Conservation (phyloP, 2,329 filamentous ascomycete genomes). For the Arthrobotrys sphaeroides region DNA sequence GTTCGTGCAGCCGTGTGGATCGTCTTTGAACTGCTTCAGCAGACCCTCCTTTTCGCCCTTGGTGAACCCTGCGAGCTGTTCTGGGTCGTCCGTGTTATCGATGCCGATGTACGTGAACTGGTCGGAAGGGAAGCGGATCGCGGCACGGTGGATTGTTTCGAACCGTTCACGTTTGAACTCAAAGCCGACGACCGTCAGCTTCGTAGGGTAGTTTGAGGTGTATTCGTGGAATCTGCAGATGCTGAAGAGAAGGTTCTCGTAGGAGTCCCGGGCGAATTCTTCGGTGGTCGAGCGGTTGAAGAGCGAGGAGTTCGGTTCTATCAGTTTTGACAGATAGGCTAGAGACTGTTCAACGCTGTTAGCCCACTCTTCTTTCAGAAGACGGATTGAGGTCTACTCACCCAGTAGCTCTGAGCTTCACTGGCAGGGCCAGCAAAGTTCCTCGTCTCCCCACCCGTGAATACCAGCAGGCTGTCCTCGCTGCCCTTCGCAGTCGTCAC, state of each 20-base stretch:
- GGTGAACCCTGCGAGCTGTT: constrained; percentile 21
- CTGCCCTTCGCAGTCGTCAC: constrained; percentile 66
- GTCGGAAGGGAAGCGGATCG: constrained; percentile 67
- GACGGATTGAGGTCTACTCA: constrained; percentile 54
- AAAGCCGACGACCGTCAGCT: constrained; percentile 73
- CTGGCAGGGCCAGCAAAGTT: constrained; percentile 65
- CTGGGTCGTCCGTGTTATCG: constrained; percentile 66
- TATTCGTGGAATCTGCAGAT: constrained; percentile 67
- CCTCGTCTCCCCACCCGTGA: constrained; percentile 77
- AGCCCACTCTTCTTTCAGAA: not conserved
- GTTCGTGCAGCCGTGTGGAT: constrained; percentile 57
- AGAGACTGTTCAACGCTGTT: constrained; percentile 2
- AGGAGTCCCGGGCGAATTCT: constrained; percentile 80
- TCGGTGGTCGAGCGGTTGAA: constrained; percentile 64
- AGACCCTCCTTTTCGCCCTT: constrained; percentile 43
- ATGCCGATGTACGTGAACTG: constrained; percentile 69
- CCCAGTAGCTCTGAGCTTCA: constrained; percentile 73
- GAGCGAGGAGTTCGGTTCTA: constrained; percentile 33
- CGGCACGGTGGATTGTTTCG: constrained; percentile 71
- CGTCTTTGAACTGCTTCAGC: constrained; percentile 57
- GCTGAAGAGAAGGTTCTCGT: constrained; percentile 83
- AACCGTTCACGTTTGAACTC: constrained; percentile 74
- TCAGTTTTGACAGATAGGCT: constrained; percentile 41
- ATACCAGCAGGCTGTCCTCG: constrained; percentile 68
- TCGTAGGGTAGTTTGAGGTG: constrained; percentile 66